A percentile compares a stretch with the other conserved stretches of the same genome.
phyloP scores from a whole-genome alignment of 768 basidiomycete species.

The Collybia mongolica region DNA sequence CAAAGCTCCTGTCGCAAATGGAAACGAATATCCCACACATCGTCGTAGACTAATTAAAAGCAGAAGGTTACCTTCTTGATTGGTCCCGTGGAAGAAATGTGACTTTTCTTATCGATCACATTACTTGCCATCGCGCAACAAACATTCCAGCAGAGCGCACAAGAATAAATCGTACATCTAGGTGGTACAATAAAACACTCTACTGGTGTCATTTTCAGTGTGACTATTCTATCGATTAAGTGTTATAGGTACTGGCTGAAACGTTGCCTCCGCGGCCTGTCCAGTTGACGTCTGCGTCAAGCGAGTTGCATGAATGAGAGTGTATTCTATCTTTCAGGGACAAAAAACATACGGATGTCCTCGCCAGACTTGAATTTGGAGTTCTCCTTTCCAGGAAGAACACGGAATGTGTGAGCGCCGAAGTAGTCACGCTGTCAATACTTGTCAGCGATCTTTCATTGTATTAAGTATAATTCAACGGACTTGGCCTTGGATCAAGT shows the following conservation, averaged over 20 bases:
- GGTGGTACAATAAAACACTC: not conserved
- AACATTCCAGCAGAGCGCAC: too few species aligned
- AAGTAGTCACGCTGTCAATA: conserved; percentile 87
- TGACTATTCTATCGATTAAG: conserved; percentile 27
- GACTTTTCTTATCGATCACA: not conserved
- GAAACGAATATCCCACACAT: conserved; percentile 78
- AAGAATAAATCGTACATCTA: too few species aligned
- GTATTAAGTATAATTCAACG: conserved; percentile 10
- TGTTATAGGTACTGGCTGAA: conserved; percentile 82
- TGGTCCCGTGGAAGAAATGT: too few species aligned
- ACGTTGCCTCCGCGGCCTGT: conserved; percentile 97
- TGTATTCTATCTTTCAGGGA: conserved; percentile 4
- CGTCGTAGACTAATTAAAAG: conserved; percentile 15
- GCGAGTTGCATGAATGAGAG: not conserved
- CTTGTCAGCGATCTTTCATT: not conserved
- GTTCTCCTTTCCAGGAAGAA: conserved; percentile 90
- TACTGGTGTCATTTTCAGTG: conserved; percentile 2
- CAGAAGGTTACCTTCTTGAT: conserved; percentile 6
- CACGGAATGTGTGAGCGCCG: conserved; percentile 97
- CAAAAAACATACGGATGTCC: conserved; percentile 76
- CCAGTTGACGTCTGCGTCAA: conserved; percentile 94
- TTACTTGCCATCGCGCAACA: too few species aligned
- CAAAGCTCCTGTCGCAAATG: conserved; percentile 11
- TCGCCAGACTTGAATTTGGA: conserved; percentile 72
- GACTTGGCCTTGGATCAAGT: conserved; percentile 92